Conservation (phyloP, 2,329 filamentous ascomycete genomes). For the Alternaria metachromatica region DNA sequence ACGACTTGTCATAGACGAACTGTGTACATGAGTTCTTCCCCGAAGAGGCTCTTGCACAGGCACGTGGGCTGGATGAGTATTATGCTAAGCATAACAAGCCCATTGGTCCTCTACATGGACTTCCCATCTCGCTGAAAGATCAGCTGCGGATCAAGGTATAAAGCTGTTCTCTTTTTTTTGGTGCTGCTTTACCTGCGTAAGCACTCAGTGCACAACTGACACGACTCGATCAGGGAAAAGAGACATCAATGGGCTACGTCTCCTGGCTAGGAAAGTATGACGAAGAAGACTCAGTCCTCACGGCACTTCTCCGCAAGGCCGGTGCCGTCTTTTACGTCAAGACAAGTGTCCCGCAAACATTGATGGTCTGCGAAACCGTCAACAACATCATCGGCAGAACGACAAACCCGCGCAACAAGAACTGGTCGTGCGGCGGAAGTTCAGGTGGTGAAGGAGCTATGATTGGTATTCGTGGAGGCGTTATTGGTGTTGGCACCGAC, state of each 20-base stretch:
- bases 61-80: constrained; percentile 48
- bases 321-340: constrained; percentile 58
- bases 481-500: constrained; percentile 64
- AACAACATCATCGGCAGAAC: constrained; percentile 60
- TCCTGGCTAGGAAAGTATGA: constrained; percentile 45
- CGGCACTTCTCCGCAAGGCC: not conserved
- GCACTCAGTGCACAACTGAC: not conserved
- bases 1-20: not conserved
- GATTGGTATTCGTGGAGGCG: constrained; percentile 58
- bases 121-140: constrained; percentile 53
- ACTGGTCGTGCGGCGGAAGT: constrained; percentile 59
- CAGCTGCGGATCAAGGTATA: constrained; percentile 49
- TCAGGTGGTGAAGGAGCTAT: constrained; percentile 65
- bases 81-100: constrained; percentile 32
- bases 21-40: constrained; percentile 53
- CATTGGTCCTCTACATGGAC: constrained; percentile 51
- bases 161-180: too few species aligned
- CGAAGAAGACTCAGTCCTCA: not conserved
- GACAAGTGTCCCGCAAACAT: constrained; percentile 62
- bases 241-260: constrained; percentile 62
- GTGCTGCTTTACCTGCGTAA: not conserved
- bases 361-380: constrained; percentile 61
- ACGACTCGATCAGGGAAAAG: constrained; percentile 34
- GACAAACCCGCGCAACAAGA: constrained; percentile 61
- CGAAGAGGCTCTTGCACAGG: constrained; percentile 46